Conservation (phyloP, 2,329 filamentous ascomycete species). For the Zymoseptoria passerinii region DNA sequence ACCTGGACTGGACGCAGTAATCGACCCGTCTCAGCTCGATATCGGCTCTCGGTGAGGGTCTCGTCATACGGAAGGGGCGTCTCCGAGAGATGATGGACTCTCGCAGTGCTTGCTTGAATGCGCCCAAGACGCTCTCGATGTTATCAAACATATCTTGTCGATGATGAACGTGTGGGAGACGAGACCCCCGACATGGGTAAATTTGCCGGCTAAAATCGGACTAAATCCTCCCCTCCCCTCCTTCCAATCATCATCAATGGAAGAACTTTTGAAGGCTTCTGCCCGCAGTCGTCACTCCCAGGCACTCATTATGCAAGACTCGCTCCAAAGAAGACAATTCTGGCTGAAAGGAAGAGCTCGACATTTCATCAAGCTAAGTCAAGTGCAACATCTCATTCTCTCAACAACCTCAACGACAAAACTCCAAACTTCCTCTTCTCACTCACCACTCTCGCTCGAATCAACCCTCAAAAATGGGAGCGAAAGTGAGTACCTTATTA, state of each 20-base stretch:
- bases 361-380: not conserved
- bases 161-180: not conserved
- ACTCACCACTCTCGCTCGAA: not conserved
- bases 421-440: not conserved
- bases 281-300: not conserved
- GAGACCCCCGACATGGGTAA: not conserved
- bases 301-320: no score
- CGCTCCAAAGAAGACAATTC: not conserved
- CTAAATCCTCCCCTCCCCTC: no score
- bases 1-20: no score
- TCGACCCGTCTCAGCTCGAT: no score
- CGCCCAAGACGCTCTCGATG: not conserved
- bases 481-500: slow-evolving; percentile 2
- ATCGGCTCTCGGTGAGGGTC: no score
- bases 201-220: not conserved
- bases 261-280: not conserved
- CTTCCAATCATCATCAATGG: no score
- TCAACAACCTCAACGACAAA: not conserved
- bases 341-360: not conserved
- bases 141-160: no score
- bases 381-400: not conserved
- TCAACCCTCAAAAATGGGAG: not conserved
- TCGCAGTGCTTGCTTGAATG: not conserved
- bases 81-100: not conserved
- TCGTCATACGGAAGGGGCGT: no score